phyloP scores from a whole-genome alignment of 2,329 filamentous ascomycete genomes.

The Microascus cirrosus region DNA sequence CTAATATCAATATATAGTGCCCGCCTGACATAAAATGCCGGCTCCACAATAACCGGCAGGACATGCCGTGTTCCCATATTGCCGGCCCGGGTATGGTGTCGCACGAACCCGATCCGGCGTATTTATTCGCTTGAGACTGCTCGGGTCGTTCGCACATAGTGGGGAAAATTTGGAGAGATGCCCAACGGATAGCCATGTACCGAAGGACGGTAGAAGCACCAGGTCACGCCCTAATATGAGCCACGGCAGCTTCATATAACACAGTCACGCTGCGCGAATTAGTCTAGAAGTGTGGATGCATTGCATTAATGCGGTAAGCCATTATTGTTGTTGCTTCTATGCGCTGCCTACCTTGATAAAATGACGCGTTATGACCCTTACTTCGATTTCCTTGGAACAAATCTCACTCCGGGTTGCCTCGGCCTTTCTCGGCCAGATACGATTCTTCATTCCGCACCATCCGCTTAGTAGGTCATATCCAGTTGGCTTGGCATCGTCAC shows the following conservation, averaged over 20 bases:
- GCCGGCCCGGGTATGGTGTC: not conserved
- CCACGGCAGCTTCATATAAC: not conserved
- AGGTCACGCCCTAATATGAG: not conserved
- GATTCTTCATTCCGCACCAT: too few relatives aligned
- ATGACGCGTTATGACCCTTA: too few relatives aligned
- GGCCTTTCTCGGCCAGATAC: too few relatives aligned
- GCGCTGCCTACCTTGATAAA: too few relatives aligned
- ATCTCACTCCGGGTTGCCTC: too few relatives aligned
- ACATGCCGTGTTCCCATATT: not conserved
- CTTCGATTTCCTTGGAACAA: too few relatives aligned
- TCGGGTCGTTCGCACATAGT: not conserved
- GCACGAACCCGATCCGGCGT: not conserved
- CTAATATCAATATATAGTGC: not conserved
- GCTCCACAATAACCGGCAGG: not conserved
- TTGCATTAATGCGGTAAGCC: not conserved
- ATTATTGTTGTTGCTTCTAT: too few relatives aligned
- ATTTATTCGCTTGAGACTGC: not conserved
- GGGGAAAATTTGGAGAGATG: not conserved
- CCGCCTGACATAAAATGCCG: conserved; percentile 2
- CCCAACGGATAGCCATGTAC: not conserved
- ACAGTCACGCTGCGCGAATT: not conserved
- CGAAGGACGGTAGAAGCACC: not conserved
- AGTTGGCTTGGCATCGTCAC: too few relatives aligned
- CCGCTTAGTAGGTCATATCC: too few relatives aligned
- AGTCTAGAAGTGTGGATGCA: not conserved